Base-by-base conservation (phyloP, 176 grass and related monocot genomes). In the Zizania latifolia region DNA sequence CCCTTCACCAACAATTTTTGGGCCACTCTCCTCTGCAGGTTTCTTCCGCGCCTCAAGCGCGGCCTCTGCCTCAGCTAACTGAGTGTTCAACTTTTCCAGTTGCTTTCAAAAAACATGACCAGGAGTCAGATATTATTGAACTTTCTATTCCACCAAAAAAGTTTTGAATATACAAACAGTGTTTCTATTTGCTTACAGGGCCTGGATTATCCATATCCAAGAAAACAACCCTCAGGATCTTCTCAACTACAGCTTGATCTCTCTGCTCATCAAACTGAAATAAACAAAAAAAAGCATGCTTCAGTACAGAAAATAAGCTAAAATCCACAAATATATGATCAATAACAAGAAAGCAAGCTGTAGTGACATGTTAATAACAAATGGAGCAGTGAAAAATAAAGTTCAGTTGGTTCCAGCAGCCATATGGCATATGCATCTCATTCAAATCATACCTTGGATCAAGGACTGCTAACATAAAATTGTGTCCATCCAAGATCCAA, bases 241-340 rank as follows among this genome's bases (percentile, higher is more conserved):
- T 81, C 87, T 99, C 95, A 84, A 86, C 87, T 27, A 83, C 86
- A 31, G 86, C 86, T 63, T 88, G 95, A 79, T 99, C 95, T 77
- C 92, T 99, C 71, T 92, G 91, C 82, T 99, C 95, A 48, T 99
- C 95, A 62, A 94, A 99, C 91, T 99, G 67, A 50, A 73, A 40
- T 23, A 58, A 84, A 76, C 28, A 63, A 68, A 71, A 35, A 10
- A 68, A 43, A 17, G 70, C n/a, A 92, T 29, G 4, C 41, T 62
- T 82, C 17, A 16, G 58, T 37, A 44, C 65, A 46, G 21, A 19
- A 65, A 58, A 46, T 43, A 34, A 57, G 56, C 23, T 71, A 33
- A 2, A 46, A 38, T 67, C 16, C 14, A 4, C 22, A 46, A 71
- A 61, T 24, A 58, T 32, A 29, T 69, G 62, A 14, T 40, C 63